Base-by-base conservation (phyloP, 768 basidiomycete genomes). In the Hemileccinum impolitum region DNA sequence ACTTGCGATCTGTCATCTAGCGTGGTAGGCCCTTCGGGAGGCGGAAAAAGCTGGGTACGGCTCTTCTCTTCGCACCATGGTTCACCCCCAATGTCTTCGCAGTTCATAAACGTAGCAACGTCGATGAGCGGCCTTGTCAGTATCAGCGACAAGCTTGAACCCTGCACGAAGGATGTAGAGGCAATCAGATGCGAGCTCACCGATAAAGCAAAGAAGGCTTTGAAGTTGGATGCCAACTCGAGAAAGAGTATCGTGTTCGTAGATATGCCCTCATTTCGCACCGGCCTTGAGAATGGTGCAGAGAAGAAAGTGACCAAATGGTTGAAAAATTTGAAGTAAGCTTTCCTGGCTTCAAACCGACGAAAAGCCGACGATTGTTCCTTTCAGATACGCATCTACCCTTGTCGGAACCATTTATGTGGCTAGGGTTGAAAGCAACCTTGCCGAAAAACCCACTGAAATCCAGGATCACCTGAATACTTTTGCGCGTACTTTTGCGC, bases 21-120 rank as follows among this genome's bases (percentile, higher is more conserved):
- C 31, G 15, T 56, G 7, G 46, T 60, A 1, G 59, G 60, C 11
- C 60, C 60, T 35, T 45, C 60, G 0, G 60, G 53, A 15, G 28
- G 45, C 4, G 60, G 60, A 37, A 61, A 62, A 49, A 62, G 51
- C 36, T 18, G 5, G 42, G 60, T 61, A 56, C n/a, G 50, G 10
- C 13, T 12, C 14, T 38, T 13, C 4, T 12, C 15, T 52, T 23
- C 3, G 8, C n/a, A 9, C 13, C 4, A 10, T 4, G 11, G 4
- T 9, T 8, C 14, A 32, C 3, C 37, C 9, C 43, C 17, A 39
- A 45, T 6, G 2, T 10, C 6, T 8, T 30, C 6, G 6, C 15
- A 61, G 60, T 61, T 61, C 35, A 1, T 56, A 30, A 7, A 34
- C 11, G 18, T 34, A 21, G 47, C 38, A n/a, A 51, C 60, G 4